Percentiles rank a stretch among this genome's conserved stretches.
Evolutionary conservation across 768 basidiomycete genomes (phyloP).

Genomic region (Suillus americanus): DNA sequence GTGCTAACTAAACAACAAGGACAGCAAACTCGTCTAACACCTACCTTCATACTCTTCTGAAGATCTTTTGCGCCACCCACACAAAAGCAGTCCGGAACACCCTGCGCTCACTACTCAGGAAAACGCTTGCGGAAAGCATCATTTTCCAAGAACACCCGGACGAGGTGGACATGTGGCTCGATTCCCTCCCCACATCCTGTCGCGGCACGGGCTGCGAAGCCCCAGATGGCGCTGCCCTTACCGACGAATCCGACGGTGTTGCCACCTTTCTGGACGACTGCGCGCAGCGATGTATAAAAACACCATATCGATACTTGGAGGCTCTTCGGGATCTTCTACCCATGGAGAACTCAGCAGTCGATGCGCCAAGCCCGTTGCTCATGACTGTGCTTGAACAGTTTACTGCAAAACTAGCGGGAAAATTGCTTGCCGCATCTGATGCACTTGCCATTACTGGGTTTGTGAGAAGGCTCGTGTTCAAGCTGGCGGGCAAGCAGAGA

Average conservation of each 20-base stretch:
- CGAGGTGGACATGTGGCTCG: constrained; percentile 77
- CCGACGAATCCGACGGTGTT: constrained; percentile 56
- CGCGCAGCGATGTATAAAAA: constrained; percentile 75
- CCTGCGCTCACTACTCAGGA: constrained; percentile 53
- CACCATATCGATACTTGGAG: constrained; percentile 86
- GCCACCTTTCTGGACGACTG: constrained; percentile 84
- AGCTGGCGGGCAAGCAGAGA: constrained; percentile 54
- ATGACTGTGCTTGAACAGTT: constrained; percentile 82
- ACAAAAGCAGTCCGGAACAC: constrained; percentile 53
- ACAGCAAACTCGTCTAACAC: constrained; percentile 56
- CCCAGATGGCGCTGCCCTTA: constrained; percentile 52
- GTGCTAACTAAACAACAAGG: constrained; percentile 6
- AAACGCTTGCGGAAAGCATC: constrained; percentile 68
- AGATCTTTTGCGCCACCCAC: constrained; percentile 51
- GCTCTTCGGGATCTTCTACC: constrained; percentile 44
- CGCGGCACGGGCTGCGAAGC: constrained; percentile 38
- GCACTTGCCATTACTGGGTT: constrained; percentile 63
- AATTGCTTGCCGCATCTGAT: constrained; percentile 57
- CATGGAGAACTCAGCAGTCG: constrained; percentile 9
- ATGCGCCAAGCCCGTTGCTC: constrained; percentile 61
- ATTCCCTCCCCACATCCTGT: constrained; percentile 49
- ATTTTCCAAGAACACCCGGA: constrained; percentile 76
- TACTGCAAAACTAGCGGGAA: constrained; percentile 59
- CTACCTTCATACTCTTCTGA: constrained; percentile 72
- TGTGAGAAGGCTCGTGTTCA: constrained; percentile 59